Percentiles rank a stretch among this genome's conserved stretches.
These are phyloP conservation scores for Diplodia mutila DNA, from an alignment of 2,329 filamentous ascomycete species.

Conservation along the genomic window DNA sequence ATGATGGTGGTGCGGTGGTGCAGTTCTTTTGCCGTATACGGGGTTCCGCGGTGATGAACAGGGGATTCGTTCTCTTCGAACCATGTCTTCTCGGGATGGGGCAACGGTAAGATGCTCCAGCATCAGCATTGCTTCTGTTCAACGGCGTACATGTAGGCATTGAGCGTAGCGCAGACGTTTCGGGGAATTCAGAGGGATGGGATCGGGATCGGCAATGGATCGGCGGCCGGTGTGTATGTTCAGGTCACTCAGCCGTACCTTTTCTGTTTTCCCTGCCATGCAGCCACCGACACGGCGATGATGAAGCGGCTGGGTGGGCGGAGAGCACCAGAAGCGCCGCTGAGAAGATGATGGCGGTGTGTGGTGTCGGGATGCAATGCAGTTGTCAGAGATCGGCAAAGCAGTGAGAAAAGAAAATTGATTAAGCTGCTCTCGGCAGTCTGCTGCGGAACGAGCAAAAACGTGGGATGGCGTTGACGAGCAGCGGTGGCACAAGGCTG, in stretches of 20 bases:
- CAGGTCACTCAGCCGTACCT: background rate
- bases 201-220: background rate
- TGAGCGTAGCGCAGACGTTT: background rate
- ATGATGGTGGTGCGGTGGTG: background rate
- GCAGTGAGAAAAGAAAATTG: background rate
- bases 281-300: background rate
- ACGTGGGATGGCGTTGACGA: conserved; percentile 5
- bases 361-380: background rate
- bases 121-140: background rate
- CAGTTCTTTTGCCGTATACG: background rate
- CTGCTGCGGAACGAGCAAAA: background rate
- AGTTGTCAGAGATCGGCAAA: conserved; percentile 7
- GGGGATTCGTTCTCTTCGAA: background rate
- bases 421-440: background rate
- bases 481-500: conserved; percentile 8
- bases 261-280: background rate
- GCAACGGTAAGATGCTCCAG: background rate
- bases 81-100: background rate
- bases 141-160: background rate
- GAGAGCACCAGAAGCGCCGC: too few relatives aligned
- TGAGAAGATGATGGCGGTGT: background rate
- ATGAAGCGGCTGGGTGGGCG: background rate
- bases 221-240: background rate
- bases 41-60: background rate
- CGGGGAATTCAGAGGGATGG: background rate